Conservation (phyloP, 2,329 filamentous ascomycete species). For the Sporothrix globosa region DNA sequence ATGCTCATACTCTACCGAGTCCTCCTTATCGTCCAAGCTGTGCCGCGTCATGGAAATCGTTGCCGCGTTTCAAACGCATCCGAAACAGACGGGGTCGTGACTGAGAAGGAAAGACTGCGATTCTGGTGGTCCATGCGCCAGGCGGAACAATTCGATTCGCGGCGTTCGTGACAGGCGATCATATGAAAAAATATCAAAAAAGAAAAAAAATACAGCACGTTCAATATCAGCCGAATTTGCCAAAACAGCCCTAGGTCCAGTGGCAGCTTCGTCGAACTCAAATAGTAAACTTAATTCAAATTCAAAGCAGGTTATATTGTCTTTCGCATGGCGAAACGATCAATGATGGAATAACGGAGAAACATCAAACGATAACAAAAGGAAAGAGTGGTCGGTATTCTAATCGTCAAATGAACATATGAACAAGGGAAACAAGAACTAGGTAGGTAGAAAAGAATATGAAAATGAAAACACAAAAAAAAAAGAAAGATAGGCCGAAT, state of each 20-base stretch:
- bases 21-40: background rate
- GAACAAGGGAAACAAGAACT: background rate
- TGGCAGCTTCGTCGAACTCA: too few species aligned
- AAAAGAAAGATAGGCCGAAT: conserved; percentile 1
- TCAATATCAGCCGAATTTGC: too few species aligned
- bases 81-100: conserved; percentile 18
- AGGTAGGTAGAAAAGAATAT: background rate
- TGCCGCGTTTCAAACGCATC: conserved; percentile 26
- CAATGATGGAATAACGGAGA: background rate
- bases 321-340: background rate
- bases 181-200: too few species aligned
- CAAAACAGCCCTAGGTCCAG: too few species aligned
- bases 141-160: background rate
- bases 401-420: background rate
- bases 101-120: background rate
- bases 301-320: too few species aligned
- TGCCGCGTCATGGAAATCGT: background rate
- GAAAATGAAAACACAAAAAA: conserved; percentile 12
- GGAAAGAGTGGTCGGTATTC: conserved; percentile 17
- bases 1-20: too few species aligned
- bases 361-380: background rate
- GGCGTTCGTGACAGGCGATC: too few species aligned
- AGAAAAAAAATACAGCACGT: too few species aligned
- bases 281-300: too few species aligned
- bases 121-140: background rate